These are phyloP conservation scores for Clitocybe nebularis DNA, from an alignment of 1,284 basidiomycete genomes.

Conservation along the genomic window DNA sequence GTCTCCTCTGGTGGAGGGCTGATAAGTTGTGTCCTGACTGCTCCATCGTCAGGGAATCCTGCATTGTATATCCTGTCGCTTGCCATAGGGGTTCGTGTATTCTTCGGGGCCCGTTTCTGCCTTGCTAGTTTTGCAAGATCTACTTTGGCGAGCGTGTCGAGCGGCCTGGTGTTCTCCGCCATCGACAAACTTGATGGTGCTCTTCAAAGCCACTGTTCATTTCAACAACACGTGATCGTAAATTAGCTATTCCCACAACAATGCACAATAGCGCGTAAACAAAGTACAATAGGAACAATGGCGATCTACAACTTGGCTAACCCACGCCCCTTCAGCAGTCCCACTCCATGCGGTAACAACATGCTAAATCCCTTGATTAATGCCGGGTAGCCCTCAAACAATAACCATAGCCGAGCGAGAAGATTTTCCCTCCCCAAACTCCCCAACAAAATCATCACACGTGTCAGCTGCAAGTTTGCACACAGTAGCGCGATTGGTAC, in stretches of 20 bases:
- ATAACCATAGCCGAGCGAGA: not conserved
- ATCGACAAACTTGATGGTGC: constrained; percentile 8
- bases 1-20: constrained; percentile 41
- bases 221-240: constrained; percentile 19
- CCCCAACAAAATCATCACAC: not conserved
- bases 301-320: too few species aligned
- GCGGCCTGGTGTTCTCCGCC: constrained; percentile 12
- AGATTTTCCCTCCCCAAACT: not conserved
- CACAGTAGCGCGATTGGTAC: not conserved
- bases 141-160: constrained; percentile 1
- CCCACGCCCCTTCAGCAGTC: too few species aligned
- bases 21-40: constrained; percentile 29
- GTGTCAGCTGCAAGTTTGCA: not conserved
- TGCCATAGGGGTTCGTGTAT: constrained; percentile 14
- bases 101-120: not conserved
- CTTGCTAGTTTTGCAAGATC: constrained; percentile 10
- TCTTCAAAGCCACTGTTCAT: constrained; percentile 1
- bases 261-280: not conserved
- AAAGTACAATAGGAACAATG: too few species aligned
- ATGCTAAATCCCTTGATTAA: constrained; percentile 2
- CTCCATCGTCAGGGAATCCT: constrained; percentile 5
- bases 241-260: not conserved
- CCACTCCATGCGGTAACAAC: not conserved
- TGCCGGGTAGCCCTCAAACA: constrained; percentile 4
- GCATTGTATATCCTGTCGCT: constrained; percentile 10